Evolutionary conservation across 2,329 filamentous ascomycete genomes (phyloP), one percentile per base, ranked within the genome.

Genomic region (Fusarium lyarnte): DNA sequence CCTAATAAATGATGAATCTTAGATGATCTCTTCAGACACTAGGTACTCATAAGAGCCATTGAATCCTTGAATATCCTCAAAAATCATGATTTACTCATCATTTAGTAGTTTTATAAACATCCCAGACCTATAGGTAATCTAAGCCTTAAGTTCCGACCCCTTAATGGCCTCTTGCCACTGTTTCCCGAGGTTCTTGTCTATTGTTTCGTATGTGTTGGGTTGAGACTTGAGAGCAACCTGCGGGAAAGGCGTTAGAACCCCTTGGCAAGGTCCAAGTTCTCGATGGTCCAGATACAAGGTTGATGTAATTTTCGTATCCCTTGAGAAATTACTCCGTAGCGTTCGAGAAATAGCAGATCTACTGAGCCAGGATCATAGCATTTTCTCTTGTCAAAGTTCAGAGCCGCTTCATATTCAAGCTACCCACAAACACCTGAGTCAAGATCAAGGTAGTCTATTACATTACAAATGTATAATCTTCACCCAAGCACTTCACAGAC

Each of bases 401-500:
- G 27, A 47, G 16, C 45, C 7, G 10, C n/a, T 52, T 10, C 9
- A 13, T n/a, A 23, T 12, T 10, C 33, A 27, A 11, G 49, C 12
- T 8, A 16, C 21, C 2, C 4, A 41, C 7, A 16, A 17, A 21
- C 31, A 33, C 16, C n/a, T 23, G 5, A 35, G 53, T 36, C 4
- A 38, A 47, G 54, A 36, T 47, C 41, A 59, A 59, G 46, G 16
- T 36, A 36, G 12, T 59, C n/a, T 19, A 59, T 63, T 63, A 49
- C 43, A 59, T 63, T 41, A 63, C 43, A 31, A 9, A 54, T 39
- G 25, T 63, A 51, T 62, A 35, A 45, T 39, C 23, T 29, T 33
- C 27, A 58, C 43, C 23, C 19, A 27, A 58, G 29, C 35, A 17
- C 21, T 35, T 54, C 31, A 63, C 66, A 45, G n/a, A 39, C 47